phyloP scores from a whole-genome alignment of 345 rosid genomes.

The Euclidium syriacum region DNA sequence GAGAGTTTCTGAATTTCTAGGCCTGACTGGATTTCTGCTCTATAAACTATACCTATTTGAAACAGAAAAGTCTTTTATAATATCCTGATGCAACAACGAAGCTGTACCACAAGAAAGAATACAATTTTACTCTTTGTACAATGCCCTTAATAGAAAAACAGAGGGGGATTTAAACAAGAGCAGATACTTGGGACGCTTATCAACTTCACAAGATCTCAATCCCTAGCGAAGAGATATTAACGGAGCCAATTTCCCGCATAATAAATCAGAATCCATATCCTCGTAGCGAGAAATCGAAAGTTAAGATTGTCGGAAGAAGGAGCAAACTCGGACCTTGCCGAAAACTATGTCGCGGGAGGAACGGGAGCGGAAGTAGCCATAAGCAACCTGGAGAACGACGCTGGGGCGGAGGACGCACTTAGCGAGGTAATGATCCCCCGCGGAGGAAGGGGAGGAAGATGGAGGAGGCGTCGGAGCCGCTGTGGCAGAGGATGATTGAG shows the following conservation, averaged over 20 bases:
- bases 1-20: background rate
- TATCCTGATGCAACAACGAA: background rate
- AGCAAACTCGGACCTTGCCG: slow-evolving; percentile 55
- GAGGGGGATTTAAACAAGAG: background rate
- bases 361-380: slow-evolving; percentile 69
- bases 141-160: slow-evolving; percentile 7
- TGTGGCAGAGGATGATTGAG: slow-evolving; percentile 50
- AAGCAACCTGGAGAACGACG: slow-evolving; percentile 77
- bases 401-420: slow-evolving; percentile 85
- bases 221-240: slow-evolving; percentile 7
- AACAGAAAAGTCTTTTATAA: background rate
- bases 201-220: slow-evolving; percentile 18
- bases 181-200: background rate
- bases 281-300: too few relatives aligned
- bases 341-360: slow-evolving; percentile 75
- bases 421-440: slow-evolving; percentile 64
- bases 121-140: background rate
- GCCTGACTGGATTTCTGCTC: background rate
- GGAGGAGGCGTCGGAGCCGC: slow-evolving; percentile 43
- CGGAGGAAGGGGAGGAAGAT: slow-evolving; percentile 42
- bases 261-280: slow-evolving; percentile 4
- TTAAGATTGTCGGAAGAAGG: background rate
- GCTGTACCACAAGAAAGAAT: slow-evolving; percentile 3
- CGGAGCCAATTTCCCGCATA: background rate
- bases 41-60: background rate